Percentiles rank a stretch among this genome's conserved stretches.
Evolutionary conservation across 192 early-diverging fungal genomes (phyloP).

Genomic region (Coemansia sp.): DNA sequence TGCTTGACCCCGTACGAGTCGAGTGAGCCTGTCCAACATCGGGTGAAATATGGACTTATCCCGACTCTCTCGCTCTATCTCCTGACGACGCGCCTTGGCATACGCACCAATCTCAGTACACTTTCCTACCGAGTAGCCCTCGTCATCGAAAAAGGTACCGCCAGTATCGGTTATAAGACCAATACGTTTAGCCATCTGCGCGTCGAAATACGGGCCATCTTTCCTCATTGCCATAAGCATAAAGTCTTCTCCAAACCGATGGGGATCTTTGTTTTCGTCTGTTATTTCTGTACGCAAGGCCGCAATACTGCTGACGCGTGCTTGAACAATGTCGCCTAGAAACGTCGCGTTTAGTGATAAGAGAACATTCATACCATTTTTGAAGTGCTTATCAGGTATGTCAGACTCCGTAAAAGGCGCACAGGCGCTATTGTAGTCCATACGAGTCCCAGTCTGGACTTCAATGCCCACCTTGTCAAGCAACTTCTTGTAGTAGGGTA

Average conservation of each 20-base stretch:
- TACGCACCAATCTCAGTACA: not conserved
- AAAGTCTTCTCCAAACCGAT: not conserved
- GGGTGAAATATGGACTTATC: not conserved
- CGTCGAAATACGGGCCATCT: not conserved
- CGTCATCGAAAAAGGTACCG: not conserved
- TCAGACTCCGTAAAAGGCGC: conserved; percentile 57
- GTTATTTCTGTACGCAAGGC: not conserved
- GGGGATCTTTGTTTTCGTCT: not conserved
- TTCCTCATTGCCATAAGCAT: not conserved
- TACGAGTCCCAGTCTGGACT: conserved; percentile 57
- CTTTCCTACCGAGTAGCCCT: not conserved
- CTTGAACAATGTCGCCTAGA: conserved; percentile 55
- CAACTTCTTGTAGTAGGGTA: conserved; percentile 62
- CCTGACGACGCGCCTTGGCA: not conserved
- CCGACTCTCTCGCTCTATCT: conserved; percentile 16
- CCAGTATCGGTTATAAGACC: not conserved
- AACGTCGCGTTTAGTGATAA: conserved; percentile 60
- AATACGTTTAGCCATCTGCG: not conserved
- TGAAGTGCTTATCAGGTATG: conserved; percentile 57
- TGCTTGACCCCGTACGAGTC: not conserved
- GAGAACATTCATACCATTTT: conserved; percentile 60
- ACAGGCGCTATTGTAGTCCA: conserved; percentile 64
- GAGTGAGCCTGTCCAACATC: not conserved
- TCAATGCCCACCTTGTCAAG: conserved; percentile 61
- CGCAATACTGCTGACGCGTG: conserved; percentile 24